Evolutionary conservation across 2,329 filamentous ascomycete species (phyloP), one percentile per base, ranked within the genome.

Genomic region (Beauveria rudraprayagi): DNA sequence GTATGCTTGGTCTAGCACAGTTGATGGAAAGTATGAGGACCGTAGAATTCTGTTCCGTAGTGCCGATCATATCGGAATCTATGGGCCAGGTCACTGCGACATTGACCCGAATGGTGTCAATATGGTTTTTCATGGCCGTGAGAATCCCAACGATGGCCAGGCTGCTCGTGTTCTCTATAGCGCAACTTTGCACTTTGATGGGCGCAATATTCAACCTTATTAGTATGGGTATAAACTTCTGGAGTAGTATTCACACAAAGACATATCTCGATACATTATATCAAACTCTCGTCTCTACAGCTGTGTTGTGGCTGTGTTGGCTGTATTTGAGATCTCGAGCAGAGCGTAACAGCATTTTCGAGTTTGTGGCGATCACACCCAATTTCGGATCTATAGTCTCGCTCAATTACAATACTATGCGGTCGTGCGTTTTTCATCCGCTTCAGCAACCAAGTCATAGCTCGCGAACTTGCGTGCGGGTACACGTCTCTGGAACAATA

Each of bases 391-490:
- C 41, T 47, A 30, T 17, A 44, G 14, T 24, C 30, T 34, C 10
- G 5, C 11, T 17, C 8, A 14, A 43, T 26, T 19, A n/a, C 11
- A 28, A 44, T 8, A 14, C 41, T 60, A 60, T 3, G 50, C 57
- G 8, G 41, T 28, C 14, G 56, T 44, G n/a, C 37, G 37, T 17
- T 54, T 60, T 7, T 40, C 57, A 50, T 61, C 43, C 17, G 59
- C 59, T 52, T 61, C 59, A 3, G 41, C 59, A 43, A 61, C 44
- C 17, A 61, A 24, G 22, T 61, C 59, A 22, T 61, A 61, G 5
- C 19, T 24, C 11, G 54, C 67, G 56, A 69, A 69, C 40, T 65
- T 64, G 52, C 62, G 55, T 19, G 64, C 64, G n/a, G 47, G 56
- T 10, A 64, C 48, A 3, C 50, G 28, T 40, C 61, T 24, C 17